A percentile compares a stretch with the other conserved stretches of the same genome.
Evolutionary conservation across 257 asterid species (phyloP).

Genomic region (Solanum commersonii): DNA sequence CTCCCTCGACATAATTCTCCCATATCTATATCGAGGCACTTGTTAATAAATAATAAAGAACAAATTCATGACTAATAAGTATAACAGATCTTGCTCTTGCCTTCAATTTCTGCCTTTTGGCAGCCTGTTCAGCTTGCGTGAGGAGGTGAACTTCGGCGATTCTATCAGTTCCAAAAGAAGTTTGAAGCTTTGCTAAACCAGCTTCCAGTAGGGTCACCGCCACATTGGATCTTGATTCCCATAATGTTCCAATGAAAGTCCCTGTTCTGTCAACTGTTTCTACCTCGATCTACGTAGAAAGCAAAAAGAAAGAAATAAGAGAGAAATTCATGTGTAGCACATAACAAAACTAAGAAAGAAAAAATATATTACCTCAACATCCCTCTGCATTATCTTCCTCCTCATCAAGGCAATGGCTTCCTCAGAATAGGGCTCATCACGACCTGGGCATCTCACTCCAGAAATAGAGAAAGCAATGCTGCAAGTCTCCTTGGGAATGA

Average conservation of each 20-base stretch:
- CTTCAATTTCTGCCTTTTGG: conserved; percentile 90
- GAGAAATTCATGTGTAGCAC: not conserved
- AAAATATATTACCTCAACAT: conserved; percentile 61
- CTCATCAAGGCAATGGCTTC: conserved; percentile 98
- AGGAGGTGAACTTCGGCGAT: conserved; percentile 83
- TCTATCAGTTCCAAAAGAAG: conserved; percentile 75
- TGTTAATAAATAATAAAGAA: not conserved
- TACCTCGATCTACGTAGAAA: conserved; percentile 58
- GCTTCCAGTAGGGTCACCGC: conserved; percentile 81
- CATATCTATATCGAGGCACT: conserved; percentile 21
- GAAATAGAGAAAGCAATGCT: conserved; percentile 84
- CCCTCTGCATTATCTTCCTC: conserved; percentile 98
- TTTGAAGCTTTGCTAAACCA: conserved; percentile 86
- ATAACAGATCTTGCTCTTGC: conserved; percentile 19
- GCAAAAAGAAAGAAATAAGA: not conserved
- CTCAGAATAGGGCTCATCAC: conserved; percentile 80
- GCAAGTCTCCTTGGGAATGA: conserved; percentile 92
- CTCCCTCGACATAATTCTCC: conserved; percentile 74
- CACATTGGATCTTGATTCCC: conserved; percentile 78
- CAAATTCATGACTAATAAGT: not conserved
- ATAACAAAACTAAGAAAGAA: not conserved
- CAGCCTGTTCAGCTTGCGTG: conserved; percentile 84
- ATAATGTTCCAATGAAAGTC: conserved; percentile 84
- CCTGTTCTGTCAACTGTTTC: conserved; percentile 97
- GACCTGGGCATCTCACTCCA: conserved; percentile 98